phyloP scores from a whole-genome alignment of 1,284 basidiomycete species.

The Thelephora terrestris region DNA sequence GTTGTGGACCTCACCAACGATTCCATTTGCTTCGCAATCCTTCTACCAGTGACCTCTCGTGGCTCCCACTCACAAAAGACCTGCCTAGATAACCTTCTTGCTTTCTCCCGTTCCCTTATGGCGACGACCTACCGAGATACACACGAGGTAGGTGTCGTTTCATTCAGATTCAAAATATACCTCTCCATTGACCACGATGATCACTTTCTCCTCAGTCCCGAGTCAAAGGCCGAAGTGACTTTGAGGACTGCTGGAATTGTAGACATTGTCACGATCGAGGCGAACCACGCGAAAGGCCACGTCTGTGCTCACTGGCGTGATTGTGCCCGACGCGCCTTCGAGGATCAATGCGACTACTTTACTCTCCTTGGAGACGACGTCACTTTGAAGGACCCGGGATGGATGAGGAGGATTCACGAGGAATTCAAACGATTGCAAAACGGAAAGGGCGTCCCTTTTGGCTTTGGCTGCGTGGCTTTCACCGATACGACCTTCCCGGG shows the following conservation, averaged over 20 bases:
- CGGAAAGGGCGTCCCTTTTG: slow-evolving; percentile 25
- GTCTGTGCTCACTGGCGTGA: slow-evolving; percentile 47
- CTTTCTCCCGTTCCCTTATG: slow-evolving; percentile 33
- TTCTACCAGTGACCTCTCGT: slow-evolving; percentile 49
- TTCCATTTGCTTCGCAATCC: slow-evolving; percentile 36
- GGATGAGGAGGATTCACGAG: slow-evolving; percentile 34
- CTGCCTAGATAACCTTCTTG: slow-evolving; percentile 32
- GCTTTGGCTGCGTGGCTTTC: slow-evolving; percentile 50
- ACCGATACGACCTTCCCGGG: slow-evolving; percentile 45
- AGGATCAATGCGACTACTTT: slow-evolving; percentile 40
- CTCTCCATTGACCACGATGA: slow-evolving; percentile 46
- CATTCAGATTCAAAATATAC: slow-evolving; percentile 34
- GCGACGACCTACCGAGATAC: slow-evolving; percentile 39
- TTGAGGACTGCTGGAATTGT: slow-evolving; percentile 27
- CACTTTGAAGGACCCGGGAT: slow-evolving; percentile 35
- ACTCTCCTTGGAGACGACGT: slow-evolving; percentile 51
- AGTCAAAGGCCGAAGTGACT: slow-evolving; percentile 12
- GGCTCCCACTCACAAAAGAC: slow-evolving; percentile 22
- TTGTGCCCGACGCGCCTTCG: slow-evolving; percentile 36
- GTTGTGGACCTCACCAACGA: slow-evolving; percentile 28
- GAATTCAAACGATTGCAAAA: slow-evolving; percentile 29
- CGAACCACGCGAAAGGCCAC: slow-evolving; percentile 31
- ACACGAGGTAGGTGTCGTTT: slow-evolving; percentile 20
- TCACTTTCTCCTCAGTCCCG: slow-evolving; percentile 23
- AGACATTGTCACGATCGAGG: slow-evolving; percentile 27